Evolutionary conservation across 495 filamentous ascomycete species (phyloP).

Genomic region (Recurvomyces mirabilis): DNA sequence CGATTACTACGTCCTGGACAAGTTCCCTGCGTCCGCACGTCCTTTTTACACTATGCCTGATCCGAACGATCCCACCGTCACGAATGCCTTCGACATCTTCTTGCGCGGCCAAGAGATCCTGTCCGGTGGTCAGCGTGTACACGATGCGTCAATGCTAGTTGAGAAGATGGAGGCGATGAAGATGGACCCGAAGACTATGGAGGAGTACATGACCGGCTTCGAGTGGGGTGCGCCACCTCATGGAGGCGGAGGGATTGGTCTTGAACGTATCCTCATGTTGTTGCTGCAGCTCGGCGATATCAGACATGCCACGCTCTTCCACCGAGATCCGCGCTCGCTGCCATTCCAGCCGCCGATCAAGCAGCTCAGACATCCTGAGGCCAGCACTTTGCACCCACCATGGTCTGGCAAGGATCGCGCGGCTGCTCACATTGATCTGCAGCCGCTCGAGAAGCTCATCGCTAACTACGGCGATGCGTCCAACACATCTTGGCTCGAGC

Average conservation of each 20-base stretch:
- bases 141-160: constrained; percentile 62
- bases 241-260: constrained; percentile 78
- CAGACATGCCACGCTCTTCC: constrained; percentile 71
- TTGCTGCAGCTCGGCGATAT: constrained; percentile 79
- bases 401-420: constrained; percentile 42
- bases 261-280: constrained; percentile 80
- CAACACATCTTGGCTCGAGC: constrained; percentile 78
- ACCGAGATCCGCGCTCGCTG: constrained; percentile 71
- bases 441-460: constrained; percentile 67
- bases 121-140: constrained; percentile 83
- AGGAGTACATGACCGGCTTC: constrained; percentile 83
- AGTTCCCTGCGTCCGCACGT: constrained; percentile 71
- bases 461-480: constrained; percentile 85
- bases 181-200: constrained; percentile 64
- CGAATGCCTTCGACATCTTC: constrained; percentile 95
- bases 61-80: constrained; percentile 54
- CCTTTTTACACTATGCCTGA: constrained; percentile 96
- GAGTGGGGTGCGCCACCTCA: constrained; percentile 81
- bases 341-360: constrained; percentile 45
- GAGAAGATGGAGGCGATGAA: constrained; percentile 65
- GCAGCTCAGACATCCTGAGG: constrained; percentile 63
- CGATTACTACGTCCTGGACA: constrained; percentile 92
- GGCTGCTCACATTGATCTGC: constrained; percentile 42
- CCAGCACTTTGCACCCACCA: constrained; percentile 56
- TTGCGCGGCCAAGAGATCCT: constrained; percentile 89